Base-by-base conservation (phyloP, 495 filamentous ascomycete genomes). In the Penicillium fimorum region DNA sequence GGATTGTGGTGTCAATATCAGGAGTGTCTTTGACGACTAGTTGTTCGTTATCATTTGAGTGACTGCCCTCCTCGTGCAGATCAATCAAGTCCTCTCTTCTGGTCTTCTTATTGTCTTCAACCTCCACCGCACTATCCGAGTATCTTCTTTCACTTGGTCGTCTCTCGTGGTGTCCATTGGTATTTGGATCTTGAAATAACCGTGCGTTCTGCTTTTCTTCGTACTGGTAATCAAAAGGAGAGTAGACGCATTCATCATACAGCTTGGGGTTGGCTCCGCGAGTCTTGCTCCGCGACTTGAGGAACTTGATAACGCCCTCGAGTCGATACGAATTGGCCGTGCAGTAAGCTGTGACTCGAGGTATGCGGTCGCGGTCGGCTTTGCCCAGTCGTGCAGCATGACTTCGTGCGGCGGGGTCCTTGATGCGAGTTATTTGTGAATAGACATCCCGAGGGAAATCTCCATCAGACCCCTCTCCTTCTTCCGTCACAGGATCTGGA, bases 241-340 rank as follows among this genome's bases (percentile, higher is more conserved):
- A 90, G 67, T 97, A 98, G 53, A 97, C 90, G 70, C 94, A 98
- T 62, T 98, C 95, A 70, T 98, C 94, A 57, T 94, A 95, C 40
- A 90, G 73, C 70, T 96, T 97, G 10, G 94, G 92, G 55, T 84
- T 87, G 4, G 94, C 81, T 3, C 90, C 90, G 50, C 88, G 82
- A 38, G 79, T 82, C 61, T 86, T 87, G 24, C 81, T 79, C 47
- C 89, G 79, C 10, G 89, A 88, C 71, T 97, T 98, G 30, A 98
- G 74, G 64, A 91, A 97, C 52, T 86, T 83, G 82, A 96, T 87
- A 41, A 97, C 76, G 5, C 85, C 86, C 7, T 96, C 92, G 70
- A 96, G 83, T 56, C 90, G 85, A 66, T 97, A 97, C 12, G 83
- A 87, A 68, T 89, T 89, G 25, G 95, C 90, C 1, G 95, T 97